These are phyloP conservation scores for Cercospora sp. DNA, from an alignment of 2,329 filamentous ascomycete species.

Conservation along the genomic window DNA sequence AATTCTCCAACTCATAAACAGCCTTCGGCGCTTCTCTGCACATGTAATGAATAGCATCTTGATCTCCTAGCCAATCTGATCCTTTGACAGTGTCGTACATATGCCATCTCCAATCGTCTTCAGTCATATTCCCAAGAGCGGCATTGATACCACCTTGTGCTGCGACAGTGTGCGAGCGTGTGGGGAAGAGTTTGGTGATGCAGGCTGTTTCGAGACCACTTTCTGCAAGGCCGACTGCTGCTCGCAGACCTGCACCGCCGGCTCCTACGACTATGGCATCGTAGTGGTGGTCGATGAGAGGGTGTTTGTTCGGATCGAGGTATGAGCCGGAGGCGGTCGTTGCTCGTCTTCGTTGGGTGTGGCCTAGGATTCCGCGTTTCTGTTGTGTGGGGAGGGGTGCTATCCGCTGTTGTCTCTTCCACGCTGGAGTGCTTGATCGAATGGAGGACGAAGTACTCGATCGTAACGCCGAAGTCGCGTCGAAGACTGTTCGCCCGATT, in stretches of 20 bases:
- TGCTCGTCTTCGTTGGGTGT: conserved; percentile 33
- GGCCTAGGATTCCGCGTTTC: conserved; percentile 27
- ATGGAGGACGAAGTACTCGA: conserved; percentile 13
- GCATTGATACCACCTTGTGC: conserved; percentile 66
- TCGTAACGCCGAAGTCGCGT: conserved; percentile 19
- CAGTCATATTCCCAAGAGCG: conserved; percentile 57
- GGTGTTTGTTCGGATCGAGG: conserved; percentile 63
- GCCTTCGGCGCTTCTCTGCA: conserved; percentile 56
- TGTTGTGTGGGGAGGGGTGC: conserved; percentile 17
- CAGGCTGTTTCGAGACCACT: conserved; percentile 65
- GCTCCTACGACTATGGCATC: conserved; percentile 60
- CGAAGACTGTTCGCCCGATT: conserved; percentile 19
- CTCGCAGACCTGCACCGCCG: conserved; percentile 63
- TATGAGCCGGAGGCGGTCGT: conserved; percentile 28
- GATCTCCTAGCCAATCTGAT: conserved; percentile 60
- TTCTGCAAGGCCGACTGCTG: conserved; percentile 64
- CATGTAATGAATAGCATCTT: conserved; percentile 63
- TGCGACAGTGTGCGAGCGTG: conserved; percentile 65
- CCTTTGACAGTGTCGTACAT: conserved; percentile 63
- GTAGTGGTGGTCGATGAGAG: conserved; percentile 96
- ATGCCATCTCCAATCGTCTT: conserved; percentile 61
- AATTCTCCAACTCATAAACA: conserved; percentile 58
- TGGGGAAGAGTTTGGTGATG: conserved; percentile 62
- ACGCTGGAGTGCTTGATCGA: conserved; percentile 12
- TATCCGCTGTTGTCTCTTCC: conserved; percentile 11